phyloP scores from a whole-genome alignment of 2,329 filamentous ascomycete genomes.

The Pseudomassariella vexata region DNA sequence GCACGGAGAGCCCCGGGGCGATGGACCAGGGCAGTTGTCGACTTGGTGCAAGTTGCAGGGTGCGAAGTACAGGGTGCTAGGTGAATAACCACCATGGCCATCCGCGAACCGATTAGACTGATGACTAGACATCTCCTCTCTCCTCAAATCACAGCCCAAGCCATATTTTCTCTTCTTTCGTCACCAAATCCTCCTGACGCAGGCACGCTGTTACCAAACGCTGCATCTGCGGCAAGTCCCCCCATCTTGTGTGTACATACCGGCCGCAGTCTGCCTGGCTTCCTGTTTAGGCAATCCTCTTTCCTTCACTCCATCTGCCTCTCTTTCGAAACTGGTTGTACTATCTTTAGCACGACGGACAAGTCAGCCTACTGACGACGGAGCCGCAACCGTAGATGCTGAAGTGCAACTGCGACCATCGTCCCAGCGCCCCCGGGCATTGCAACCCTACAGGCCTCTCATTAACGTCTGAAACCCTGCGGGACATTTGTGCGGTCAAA shows the following conservation, averaged over 20 bases:
- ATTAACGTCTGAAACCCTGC: conserved; percentile 2
- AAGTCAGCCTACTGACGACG: conserved; percentile 12
- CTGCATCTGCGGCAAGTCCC: too few species aligned
- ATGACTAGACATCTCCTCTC: conserved; percentile 15
- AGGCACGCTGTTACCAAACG: neutral
- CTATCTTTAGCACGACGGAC: conserved; percentile 12
- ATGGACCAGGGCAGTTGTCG: conserved; percentile 16
- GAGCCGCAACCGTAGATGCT: conserved; percentile 16
- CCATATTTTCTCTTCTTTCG: conserved; percentile 17
- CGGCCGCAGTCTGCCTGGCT: conserved; percentile 16
- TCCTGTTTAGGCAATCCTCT: conserved; percentile 19
- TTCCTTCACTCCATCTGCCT: conserved; percentile 2
- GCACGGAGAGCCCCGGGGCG: conserved; percentile 36
- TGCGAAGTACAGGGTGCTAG: too few species aligned
- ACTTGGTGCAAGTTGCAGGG: too few species aligned
- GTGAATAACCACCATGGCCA: conserved; percentile 17
- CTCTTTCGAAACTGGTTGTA: too few species aligned
- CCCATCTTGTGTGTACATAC: too few species aligned
- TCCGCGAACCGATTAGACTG: conserved; percentile 15
- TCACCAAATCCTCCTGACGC: conserved; percentile 10
- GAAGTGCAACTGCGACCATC: conserved; percentile 3
- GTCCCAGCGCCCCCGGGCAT: conserved; percentile 2
- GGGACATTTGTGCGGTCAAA: conserved; percentile 4
- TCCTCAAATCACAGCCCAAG: conserved; percentile 20
- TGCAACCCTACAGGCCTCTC: conserved; percentile 4